Conservation (phyloP, 148 eudicot genomes). For the Oxyria digyna region DNA sequence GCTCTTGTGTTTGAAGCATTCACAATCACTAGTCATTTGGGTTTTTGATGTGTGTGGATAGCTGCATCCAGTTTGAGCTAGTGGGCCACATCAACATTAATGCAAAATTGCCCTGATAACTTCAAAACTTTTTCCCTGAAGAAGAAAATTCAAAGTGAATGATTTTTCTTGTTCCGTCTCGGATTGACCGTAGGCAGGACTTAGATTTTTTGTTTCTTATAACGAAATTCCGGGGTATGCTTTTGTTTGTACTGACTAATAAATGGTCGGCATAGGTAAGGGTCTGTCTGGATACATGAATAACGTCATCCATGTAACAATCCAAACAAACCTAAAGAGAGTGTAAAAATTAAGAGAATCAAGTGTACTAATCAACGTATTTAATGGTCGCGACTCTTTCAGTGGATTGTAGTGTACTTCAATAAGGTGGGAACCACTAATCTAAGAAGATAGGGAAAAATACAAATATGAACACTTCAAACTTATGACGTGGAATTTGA, state of each 20-base stretch:
- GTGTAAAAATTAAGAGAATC: no score
- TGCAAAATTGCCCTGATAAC: no score
- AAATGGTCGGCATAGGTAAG: not conserved
- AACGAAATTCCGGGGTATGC: not conserved
- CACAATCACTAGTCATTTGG: not conserved
- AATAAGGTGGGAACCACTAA: not conserved
- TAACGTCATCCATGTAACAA: no score
- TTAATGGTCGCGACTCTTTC: not conserved
- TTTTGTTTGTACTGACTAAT: not conserved
- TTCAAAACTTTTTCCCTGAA: not conserved
- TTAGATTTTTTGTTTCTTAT: not conserved
- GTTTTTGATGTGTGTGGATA: not conserved
- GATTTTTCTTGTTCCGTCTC: not conserved
- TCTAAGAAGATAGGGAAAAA: not conserved
- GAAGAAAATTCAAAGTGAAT: not conserved
- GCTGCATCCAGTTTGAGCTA: not conserved
- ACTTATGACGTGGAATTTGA: not conserved
- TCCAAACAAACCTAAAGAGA: no score
- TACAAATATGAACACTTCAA: not conserved
- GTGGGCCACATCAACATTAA: not conserved
- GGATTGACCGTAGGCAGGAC: not conserved
- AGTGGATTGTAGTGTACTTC: not conserved
- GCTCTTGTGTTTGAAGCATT: not conserved
- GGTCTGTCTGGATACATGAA: no score
- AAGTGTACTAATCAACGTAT: no score